phyloP scores from a whole-genome alignment of 1,284 basidiomycete genomes.

The Tremellales sp. region DNA sequence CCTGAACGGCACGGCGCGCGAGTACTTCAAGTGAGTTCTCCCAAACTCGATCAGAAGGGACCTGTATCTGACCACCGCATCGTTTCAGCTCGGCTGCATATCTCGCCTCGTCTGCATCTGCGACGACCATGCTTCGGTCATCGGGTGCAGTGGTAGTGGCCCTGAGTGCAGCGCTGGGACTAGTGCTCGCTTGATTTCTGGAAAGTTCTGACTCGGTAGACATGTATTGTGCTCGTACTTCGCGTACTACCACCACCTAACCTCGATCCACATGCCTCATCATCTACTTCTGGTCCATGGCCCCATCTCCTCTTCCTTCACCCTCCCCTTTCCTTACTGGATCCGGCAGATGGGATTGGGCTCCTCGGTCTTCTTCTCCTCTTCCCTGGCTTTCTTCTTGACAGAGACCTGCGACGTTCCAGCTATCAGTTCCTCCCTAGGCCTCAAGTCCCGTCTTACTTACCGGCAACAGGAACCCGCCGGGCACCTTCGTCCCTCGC shows the following conservation, averaged over 20 bases:
- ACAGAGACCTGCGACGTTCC: slow-evolving; percentile 22
- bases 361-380: slow-evolving; percentile 13
- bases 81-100: neutral
- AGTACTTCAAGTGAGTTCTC: slow-evolving; percentile 34
- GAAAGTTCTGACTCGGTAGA: too few species aligned
- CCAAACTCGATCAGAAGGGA: neutral
- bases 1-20: slow-evolving; percentile 16
- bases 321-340: slow-evolving; percentile 15
- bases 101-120: too few species aligned
- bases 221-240: too few species aligned
- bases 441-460: slow-evolving; percentile 5
- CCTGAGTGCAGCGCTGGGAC: too few species aligned
- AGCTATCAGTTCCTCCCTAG: neutral
- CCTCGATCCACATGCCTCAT: neutral
- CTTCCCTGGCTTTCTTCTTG: slow-evolving; percentile 23
- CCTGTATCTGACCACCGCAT: neutral
- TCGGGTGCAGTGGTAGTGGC: too few species aligned
- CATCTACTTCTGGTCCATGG: neutral
- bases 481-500: slow-evolving; percentile 38
- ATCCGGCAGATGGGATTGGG: slow-evolving; percentile 28
- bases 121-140: too few species aligned
- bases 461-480: slow-evolving; percentile 38
- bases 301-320: neutral
- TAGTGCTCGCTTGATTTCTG: too few species aligned
- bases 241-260: neutral